Evolutionary conservation across 257 asterid species (phyloP).

Genomic region (Solanum virginianum): DNA sequence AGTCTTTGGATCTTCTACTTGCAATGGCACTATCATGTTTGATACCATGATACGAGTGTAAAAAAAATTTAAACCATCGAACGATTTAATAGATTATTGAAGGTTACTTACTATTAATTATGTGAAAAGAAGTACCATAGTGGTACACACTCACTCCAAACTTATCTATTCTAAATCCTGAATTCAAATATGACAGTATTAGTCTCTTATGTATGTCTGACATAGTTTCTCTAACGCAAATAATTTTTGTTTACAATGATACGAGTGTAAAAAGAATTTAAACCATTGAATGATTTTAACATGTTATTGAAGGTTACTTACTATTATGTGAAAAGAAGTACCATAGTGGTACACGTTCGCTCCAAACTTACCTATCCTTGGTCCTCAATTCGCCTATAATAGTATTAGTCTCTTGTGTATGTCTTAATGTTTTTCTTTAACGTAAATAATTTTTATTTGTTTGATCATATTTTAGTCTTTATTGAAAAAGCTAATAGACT

Average conservation of each 20-base stretch:
- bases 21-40: constrained; percentile 2
- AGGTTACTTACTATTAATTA: background rate
- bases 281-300: background rate
- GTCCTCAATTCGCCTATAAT: background rate
- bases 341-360: background rate
- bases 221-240: too few relatives aligned
- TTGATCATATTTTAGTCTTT: too few relatives aligned
- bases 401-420: background rate
- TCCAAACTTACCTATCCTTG: background rate
- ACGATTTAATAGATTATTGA: background rate
- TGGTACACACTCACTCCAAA: background rate
- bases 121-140: background rate
- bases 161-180: background rate
- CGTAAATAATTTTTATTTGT: too few relatives aligned
- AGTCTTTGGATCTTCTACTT: constrained; percentile 30
- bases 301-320: background rate
- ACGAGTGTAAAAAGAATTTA: background rate
- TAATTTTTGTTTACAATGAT: background rate
- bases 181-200: background rate
- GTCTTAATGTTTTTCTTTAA: too few relatives aligned
- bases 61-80: background rate
- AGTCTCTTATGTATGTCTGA: background rate
- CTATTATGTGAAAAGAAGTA: background rate
- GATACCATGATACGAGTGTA: background rate
- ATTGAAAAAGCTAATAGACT: too few relatives aligned